Evolutionary conservation across 2,329 filamentous ascomycete genomes (phyloP).

Genomic region (Exophiala oligosperma): DNA sequence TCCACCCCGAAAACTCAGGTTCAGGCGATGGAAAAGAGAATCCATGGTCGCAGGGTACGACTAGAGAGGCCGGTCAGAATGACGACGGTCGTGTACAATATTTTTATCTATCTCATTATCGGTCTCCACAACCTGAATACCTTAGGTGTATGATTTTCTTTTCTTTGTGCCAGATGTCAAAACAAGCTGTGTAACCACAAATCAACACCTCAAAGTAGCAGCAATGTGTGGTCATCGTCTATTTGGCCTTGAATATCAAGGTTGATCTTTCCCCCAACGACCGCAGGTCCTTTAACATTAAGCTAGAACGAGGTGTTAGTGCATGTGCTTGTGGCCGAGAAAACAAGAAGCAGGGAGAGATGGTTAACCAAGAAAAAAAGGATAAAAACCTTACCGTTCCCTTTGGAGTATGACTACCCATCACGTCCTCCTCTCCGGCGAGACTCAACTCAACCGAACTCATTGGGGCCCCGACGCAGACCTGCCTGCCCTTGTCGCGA

Average conservation of each 20-base stretch:
- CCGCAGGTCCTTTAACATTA: conserved; percentile 25
- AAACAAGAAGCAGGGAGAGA: not conserved
- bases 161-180: too few relatives aligned
- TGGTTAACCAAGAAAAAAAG: conserved; percentile 6
- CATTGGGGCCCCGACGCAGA: conserved; percentile 73
- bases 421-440: conserved; percentile 35
- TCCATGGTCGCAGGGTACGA: not conserved
- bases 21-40: too few relatives aligned
- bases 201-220: conserved; percentile 6
- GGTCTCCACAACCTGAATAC: not conserved
- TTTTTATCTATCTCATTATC: not conserved
- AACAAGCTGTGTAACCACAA: too few relatives aligned
- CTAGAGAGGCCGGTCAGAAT: not conserved
- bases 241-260: conserved; percentile 20
- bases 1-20: too few relatives aligned
- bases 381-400: conserved; percentile 59
- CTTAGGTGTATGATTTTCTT: not conserved
- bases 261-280: conserved; percentile 21
- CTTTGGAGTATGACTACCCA: conserved; percentile 43
- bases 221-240: conserved; percentile 23
- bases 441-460: conserved; percentile 78
- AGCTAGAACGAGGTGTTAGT: conserved; percentile 10
- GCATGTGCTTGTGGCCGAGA: not conserved
- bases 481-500: conserved; percentile 51
- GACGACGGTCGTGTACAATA: not conserved